A percentile compares a stretch with the other conserved stretches of the same genome.
These are phyloP conservation scores for Hirsutella rhossiliensis DNA, from an alignment of 2,329 filamentous ascomycete species.

Conservation along the genomic window DNA sequence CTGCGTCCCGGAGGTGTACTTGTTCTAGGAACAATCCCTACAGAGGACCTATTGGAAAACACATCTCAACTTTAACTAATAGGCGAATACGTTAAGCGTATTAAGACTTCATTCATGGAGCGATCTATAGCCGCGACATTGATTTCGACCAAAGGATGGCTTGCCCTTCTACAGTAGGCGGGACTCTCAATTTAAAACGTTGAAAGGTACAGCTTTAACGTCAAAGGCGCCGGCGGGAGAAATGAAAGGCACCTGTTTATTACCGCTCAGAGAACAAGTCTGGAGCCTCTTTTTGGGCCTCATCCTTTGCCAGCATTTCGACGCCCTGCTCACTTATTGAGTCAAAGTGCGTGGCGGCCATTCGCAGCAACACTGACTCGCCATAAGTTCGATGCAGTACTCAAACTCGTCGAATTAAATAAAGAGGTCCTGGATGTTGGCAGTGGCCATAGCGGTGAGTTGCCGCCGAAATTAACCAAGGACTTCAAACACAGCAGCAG, in stretches of 20 bases:
- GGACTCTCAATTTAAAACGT: background rate
- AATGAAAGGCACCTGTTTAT: background rate
- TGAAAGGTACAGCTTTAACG: background rate
- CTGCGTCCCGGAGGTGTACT: background rate
- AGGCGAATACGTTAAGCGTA: background rate
- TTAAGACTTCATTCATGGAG: background rate
- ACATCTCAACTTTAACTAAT: background rate
- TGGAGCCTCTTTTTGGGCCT: background rate
- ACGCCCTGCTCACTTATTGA: background rate
- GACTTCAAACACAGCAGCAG: no score
- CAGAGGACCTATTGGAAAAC: background rate
- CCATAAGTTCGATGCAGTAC: background rate
- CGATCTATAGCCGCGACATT: background rate
- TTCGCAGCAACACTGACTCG: background rate
- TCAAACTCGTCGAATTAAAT: background rate
- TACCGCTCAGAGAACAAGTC: no score
- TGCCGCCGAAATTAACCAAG: no score
- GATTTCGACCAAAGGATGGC: background rate
- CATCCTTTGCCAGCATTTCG: background rate
- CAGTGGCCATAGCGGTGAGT: background rate
- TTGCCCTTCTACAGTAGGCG: background rate
- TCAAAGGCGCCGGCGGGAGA: background rate
- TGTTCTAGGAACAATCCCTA: background rate
- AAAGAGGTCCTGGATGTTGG: background rate
- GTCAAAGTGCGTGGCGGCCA: background rate